Base-by-base conservation (phyloP, 2,329 filamentous ascomycete genomes). In the Tolypocladium nubicola region DNA sequence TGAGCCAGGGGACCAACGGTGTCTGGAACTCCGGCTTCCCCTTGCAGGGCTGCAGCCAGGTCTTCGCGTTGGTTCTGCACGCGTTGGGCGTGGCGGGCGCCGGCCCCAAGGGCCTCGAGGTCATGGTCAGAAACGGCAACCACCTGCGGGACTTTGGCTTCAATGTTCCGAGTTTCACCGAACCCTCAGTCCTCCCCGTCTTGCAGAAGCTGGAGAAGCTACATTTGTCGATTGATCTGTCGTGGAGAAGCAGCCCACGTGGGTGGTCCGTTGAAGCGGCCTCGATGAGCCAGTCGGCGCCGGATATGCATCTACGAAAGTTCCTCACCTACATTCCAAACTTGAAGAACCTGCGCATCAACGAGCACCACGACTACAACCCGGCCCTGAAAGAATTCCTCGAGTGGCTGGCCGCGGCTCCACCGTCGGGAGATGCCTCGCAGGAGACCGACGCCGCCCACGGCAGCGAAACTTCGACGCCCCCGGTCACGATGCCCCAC, bases 181-280 rank as follows among this genome's bases (percentile, higher is more conserved):
- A 74, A 13, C 60, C 69, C 0, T 61, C 62, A 0, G 62, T 81
- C 0, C 49, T 66, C 0, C 71, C 74, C 0, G 71, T 82, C 1
- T 66, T 86, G 0, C 56, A 65, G 1, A 65, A 68, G n/a, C 70
- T 84, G 33, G 71, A 74, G 59, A 76, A 71, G 10, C 66, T 85
- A 11, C 69, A 73, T 37, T 47, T 71, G 10, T 61, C 64, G 54
- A 54, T 71, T 19, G 62, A 68, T 33, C n/a, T 65, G 16, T 54
- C 55, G 4, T 61, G 60, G 47, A 61, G 59, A 35, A 39, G 40
- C 38, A 43, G 9, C 30, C 39, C 35, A 7, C 55, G 43, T 30
- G 52, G 14, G 16, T 56, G 58, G 54, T 33, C 35, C 1, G n/a
- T n/a, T 8, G 37, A 19, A 8, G 16, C 19, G 16, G 39, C 19